Base-by-base conservation (phyloP, 805 yeast genomes). In the Priceomyces carsonii region DNA sequence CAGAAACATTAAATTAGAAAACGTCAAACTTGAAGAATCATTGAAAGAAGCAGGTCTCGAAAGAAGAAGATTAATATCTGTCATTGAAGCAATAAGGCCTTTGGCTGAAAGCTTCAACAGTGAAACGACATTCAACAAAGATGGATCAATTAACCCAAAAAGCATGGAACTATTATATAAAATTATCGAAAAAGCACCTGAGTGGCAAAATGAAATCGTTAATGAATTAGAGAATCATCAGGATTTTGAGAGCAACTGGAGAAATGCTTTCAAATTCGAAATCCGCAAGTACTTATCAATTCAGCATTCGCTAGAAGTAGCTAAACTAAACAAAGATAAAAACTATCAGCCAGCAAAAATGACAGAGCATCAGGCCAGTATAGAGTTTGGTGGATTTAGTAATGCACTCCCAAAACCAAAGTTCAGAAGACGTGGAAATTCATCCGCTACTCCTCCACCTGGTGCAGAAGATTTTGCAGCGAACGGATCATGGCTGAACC, bases 361-460 rank as follows among this genome's bases (percentile, higher is more conserved):
- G 34, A 55, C 57, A 6, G 72, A 67, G 37, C 50, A 58, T 37
- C 61, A 56, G 35, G 71, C 70, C 4, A 57, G 67, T 26, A 45
- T 64, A 29, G 63, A 59, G 21, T 67, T 65, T 51, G 72, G 71
- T 1, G 71, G 73, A 5, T 50, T 43, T 32, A 42, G 44, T 27
- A 59, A 58, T 39, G 65, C 65, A 2, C 43, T 55, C 23, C 47
- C 51, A 20, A 54, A 51, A 21, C 24, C 42, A 2, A 32, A 27
- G 15, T 37, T 12, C 17, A 39, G 36, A 14, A 33, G 22, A n/a
- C 19, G n/a, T 19, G 13, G 12, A 33, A 26, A 18, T 14, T 20
- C 27, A 2, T 33, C 36, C 4, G 21, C 15, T 20, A 8, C 13
- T 25, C n/a, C 29, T 6, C 14, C 38, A 16, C 30, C 14, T 6